phyloP scores from a whole-genome alignment of 495 filamentous ascomycete species.

The Penicillium riverlandense region DNA sequence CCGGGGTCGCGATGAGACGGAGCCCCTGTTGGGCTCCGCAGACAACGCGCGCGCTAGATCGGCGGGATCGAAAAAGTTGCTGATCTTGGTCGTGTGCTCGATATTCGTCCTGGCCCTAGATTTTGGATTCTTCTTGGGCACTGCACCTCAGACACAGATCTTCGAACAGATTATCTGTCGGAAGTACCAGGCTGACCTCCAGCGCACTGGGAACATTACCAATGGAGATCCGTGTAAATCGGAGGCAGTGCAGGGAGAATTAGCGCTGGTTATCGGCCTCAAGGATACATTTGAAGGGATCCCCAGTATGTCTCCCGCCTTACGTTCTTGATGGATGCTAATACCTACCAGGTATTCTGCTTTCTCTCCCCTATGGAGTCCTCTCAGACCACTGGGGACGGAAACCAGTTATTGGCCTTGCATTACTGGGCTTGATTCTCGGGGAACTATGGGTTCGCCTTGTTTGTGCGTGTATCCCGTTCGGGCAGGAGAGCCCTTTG shows the following conservation, averaged over 20 bases:
- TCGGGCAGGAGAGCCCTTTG: too few species aligned
- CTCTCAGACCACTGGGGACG: constrained; percentile 38
- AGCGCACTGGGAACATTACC: not conserved
- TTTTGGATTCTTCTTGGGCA: constrained; percentile 19
- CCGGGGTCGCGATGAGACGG: too few species aligned
- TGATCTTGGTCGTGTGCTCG: not conserved
- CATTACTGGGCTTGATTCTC: constrained; percentile 24
- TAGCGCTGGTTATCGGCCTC: constrained; percentile 35
- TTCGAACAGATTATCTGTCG: constrained; percentile 35
- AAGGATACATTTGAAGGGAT: constrained; percentile 31
- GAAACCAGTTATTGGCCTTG: constrained; percentile 30
- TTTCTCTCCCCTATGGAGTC: constrained; percentile 27
- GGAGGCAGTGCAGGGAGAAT: constrained; percentile 33
- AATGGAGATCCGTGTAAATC: constrained; percentile 26
- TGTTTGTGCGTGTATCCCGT: not conserved
- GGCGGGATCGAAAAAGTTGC: not conserved
- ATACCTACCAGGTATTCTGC: constrained; percentile 17
- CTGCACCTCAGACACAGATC: constrained; percentile 28
- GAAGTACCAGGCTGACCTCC: constrained; percentile 16
- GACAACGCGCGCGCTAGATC: not conserved
- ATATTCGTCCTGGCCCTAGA: constrained; percentile 13
- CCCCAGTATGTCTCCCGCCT: constrained; percentile 16
- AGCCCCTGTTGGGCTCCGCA: not conserved
- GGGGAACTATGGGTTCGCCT: constrained; percentile 23
- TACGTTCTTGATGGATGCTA: not conserved